Evolutionary conservation across 2,329 filamentous ascomycete genomes (phyloP), one percentile per base, ranked within the genome.

Genomic region (Botrytis sinoallii): DNA sequence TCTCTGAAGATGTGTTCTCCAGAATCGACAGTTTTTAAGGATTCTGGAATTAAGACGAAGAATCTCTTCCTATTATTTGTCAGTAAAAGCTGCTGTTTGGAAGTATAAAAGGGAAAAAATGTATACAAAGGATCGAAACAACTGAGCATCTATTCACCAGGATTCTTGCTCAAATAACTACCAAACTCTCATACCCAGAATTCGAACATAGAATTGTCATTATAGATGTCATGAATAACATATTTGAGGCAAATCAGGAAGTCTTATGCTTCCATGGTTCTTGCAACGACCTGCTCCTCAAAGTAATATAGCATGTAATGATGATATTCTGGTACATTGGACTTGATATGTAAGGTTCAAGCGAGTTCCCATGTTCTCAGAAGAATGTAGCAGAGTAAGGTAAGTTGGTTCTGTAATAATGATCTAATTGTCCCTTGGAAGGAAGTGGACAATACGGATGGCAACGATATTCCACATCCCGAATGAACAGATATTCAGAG

Each of bases 381-480:
- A 52, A 52, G 25, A 14, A 14, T 52, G 4, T 16, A 52, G 25
- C 48, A 52, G 48, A 14, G 25, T n/a, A 14, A 4, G n/a, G 10
- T 52, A 14, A n/a, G 10, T 52, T 14, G 12, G 3, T 52, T 0
- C 25, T 52, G 22, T 22, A 9, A 4, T 52, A n/a, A 52, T 52
- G 48, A n/a, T n/a, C 48, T 52, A n/a, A 12, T 14, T 52, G 48
- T 3, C n/a, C 4, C 22, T 14, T n/a, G 25, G 25, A n/a, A 52
- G 4, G 4, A 14, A n/a, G 9, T n/a, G 3, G 5, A 0, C 10
- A 25, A 14, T n/a, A 9, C 14, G 25, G 1, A 6, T 52, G 25
- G 48, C 1, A 52, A 25, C 48, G 10, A 0, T 52, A 6, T 14
- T 14, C 2, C 12, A n/a, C 48, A n/a, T 52, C 10, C 4, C 5